A percentile compares a stretch with the other conserved stretches of the same genome.
These are phyloP conservation scores for Apiotrichum veenhuisii DNA, from an alignment of 1,284 basidiomycete genomes.

Conservation along the genomic window DNA sequence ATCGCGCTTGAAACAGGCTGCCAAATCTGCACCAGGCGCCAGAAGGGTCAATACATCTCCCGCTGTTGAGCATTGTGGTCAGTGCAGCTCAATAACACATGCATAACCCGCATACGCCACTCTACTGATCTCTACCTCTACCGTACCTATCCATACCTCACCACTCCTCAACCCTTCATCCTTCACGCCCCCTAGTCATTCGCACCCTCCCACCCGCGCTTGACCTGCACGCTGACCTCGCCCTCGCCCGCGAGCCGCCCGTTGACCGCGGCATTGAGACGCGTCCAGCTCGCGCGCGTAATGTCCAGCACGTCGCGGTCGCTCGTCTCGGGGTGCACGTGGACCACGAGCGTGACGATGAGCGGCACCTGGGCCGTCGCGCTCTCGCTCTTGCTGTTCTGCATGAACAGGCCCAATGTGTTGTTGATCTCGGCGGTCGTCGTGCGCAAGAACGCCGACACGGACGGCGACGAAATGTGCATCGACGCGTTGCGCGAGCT, in stretches of 20 bases:
- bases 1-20: no score
- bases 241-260: conserved; percentile 21
- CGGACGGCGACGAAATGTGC: conserved; percentile 54
- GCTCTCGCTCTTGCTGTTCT: background rate
- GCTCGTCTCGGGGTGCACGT: conserved; percentile 63
- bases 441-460: conserved; percentile 6
- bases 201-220: conserved; percentile 37
- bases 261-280: conserved; percentile 24
- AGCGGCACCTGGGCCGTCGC: conserved; percentile 43
- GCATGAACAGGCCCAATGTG: conserved; percentile 1
- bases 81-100: no score
- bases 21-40: no score
- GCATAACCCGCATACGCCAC: no score
- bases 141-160: no score
- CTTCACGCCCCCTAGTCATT: no score
- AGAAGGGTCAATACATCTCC: no score
- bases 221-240: conserved; percentile 40
- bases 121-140: no score
- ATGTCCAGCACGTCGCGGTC: conserved; percentile 67
- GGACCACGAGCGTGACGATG: conserved; percentile 76
- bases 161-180: no score
- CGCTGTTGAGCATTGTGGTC: no score
- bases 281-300: conserved; percentile 40
- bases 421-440: background rate
- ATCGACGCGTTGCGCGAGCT: conserved; percentile 69